Percentiles rank a stretch among this genome's conserved stretches.
phyloP scores from a whole-genome alignment of 345 rosid genomes.

The Microthlaspi erraticum region DNA sequence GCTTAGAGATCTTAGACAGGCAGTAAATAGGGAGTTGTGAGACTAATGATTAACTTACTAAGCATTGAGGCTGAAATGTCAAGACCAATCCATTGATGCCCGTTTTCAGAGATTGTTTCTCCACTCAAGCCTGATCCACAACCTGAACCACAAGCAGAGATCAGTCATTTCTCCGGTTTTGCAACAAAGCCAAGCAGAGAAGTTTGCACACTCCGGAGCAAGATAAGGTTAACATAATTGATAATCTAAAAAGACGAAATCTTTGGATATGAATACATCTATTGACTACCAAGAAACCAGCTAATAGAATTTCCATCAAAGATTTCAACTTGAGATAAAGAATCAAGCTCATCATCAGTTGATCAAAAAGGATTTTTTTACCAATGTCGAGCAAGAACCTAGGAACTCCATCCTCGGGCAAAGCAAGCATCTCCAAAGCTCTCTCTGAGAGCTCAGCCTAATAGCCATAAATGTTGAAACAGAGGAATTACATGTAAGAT shows the following conservation, averaged over 20 bases:
- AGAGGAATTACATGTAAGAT: background rate
- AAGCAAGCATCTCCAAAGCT: constrained; percentile 91
- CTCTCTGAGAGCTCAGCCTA: constrained; percentile 88
- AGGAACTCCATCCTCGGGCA: constrained; percentile 83
- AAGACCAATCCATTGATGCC: constrained; percentile 91
- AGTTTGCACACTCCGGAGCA: background rate
- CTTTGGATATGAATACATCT: background rate
- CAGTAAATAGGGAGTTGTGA: background rate
- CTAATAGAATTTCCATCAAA: background rate
- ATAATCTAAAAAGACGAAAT: background rate
- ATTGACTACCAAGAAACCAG: background rate
- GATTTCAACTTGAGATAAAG: background rate
- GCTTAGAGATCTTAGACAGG: background rate
- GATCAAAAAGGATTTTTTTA: constrained; percentile 31
- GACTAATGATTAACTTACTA: constrained; percentile 47
- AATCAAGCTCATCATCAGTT: constrained; percentile 16
- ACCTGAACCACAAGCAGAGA: constrained; percentile 50
- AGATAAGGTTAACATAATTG: background rate
- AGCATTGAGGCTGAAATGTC: constrained; percentile 93
- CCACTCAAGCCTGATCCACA: constrained; percentile 97
- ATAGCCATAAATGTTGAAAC: constrained; percentile 2
- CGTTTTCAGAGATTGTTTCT: constrained; percentile 79
- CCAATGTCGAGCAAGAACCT: constrained; percentile 89
- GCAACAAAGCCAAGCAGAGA: background rate
- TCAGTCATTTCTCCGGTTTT: background rate